These are phyloP conservation scores for Curvularia sp. DNA, from an alignment of 2,329 filamentous ascomycete genomes.

Conservation along the genomic window DNA sequence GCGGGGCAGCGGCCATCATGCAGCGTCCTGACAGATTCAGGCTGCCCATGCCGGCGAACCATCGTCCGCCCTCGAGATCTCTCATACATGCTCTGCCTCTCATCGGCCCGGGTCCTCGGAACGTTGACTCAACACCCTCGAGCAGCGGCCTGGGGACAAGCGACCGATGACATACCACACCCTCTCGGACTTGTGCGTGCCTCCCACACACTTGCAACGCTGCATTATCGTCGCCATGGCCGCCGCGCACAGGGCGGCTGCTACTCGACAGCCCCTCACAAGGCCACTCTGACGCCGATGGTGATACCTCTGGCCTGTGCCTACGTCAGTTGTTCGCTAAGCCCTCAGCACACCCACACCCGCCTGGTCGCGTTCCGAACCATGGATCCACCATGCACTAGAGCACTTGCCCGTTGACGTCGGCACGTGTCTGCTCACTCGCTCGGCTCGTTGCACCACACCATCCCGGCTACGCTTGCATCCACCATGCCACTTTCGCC, in stretches of 20 bases:
- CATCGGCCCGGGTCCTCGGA: constrained; percentile 18
- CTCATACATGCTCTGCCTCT: background rate
- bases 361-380: background rate
- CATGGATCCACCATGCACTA: constrained; percentile 4
- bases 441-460: constrained; percentile 8
- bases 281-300: background rate
- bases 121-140: constrained; percentile 1
- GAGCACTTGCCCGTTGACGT: constrained; percentile 14
- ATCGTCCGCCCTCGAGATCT: constrained; percentile 17
- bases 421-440: constrained; percentile 15
- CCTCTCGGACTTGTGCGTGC: no score
- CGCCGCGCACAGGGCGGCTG: background rate
- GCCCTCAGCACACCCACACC: background rate
- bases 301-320: constrained; percentile 3
- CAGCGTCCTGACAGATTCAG: constrained; percentile 12
- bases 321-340: constrained; percentile 14
- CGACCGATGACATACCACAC: no score
- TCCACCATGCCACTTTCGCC: constrained; percentile 10
- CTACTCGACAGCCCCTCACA: background rate
- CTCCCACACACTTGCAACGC: background rate
- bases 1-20: constrained; percentile 23
- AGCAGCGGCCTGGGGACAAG: background rate
- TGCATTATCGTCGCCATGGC: background rate
- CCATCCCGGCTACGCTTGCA: constrained; percentile 13
- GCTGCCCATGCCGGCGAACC: constrained; percentile 18